These are phyloP conservation scores for Trypanosoma mega DNA, from an alignment of 208 protist species.

Conservation along the genomic window DNA sequence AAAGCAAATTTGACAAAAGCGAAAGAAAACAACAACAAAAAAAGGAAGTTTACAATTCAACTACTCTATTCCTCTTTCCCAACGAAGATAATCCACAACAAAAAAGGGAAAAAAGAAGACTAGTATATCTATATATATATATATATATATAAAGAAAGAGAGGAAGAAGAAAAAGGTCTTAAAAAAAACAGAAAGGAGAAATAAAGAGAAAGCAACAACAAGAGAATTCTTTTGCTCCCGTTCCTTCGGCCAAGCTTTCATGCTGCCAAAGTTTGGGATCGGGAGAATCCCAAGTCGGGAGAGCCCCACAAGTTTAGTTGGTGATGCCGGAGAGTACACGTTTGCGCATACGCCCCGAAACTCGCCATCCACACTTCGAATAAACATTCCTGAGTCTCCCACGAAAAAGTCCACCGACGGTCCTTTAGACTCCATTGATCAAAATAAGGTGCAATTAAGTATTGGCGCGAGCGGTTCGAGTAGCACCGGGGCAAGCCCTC, in stretches of 20 bases:
- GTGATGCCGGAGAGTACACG: too few relatives aligned
- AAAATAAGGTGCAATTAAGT: neutral
- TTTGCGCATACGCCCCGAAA: too few relatives aligned
- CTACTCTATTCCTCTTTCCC: too few relatives aligned
- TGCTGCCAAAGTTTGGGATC: too few relatives aligned
- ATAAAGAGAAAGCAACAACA: neutral
- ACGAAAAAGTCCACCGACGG: neutral
- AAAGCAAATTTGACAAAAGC: too few relatives aligned
- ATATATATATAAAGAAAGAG: neutral
- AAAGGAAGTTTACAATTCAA: too few relatives aligned
- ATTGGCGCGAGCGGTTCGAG: neutral
- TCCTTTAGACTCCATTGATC: neutral
- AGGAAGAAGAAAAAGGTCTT: too few relatives aligned
- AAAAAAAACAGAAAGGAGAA: neutral
- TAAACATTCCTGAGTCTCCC: conserved; percentile 11
- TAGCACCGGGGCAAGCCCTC: conserved; percentile 6
- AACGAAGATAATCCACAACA: neutral
- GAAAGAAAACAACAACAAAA: too few relatives aligned
- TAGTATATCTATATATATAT: conserved; percentile 19
- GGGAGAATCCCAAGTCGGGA: too few relatives aligned
- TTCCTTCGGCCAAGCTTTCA: too few relatives aligned
- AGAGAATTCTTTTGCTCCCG: neutral
- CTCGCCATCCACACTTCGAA: neutral
- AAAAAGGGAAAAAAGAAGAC: neutral
- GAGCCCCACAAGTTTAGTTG: too few relatives aligned